phyloP scores from a whole-genome alignment of 148 eudicot species.

The Pouteria glomerata region DNA sequence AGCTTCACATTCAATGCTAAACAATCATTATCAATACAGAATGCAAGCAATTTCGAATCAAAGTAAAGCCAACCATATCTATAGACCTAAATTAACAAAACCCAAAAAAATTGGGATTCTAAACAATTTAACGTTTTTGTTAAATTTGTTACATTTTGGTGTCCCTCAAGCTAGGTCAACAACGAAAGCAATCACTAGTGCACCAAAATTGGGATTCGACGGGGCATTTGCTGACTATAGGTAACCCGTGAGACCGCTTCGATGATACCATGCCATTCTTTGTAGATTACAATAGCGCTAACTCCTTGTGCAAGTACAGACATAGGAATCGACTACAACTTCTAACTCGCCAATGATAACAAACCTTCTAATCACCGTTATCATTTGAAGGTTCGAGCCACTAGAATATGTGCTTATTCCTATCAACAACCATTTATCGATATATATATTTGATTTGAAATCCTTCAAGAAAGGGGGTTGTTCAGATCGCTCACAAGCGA shows the following conservation, averaged over 20 bases:
- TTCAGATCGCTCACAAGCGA: too few relatives aligned
- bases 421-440: slow-evolving; percentile 88
- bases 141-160: too few relatives aligned
- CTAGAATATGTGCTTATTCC: slow-evolving; percentile 60
- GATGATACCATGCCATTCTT: slow-evolving; percentile 37
- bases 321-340: slow-evolving; percentile 63
- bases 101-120: too few relatives aligned
- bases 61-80: neutral
- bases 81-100: neutral
- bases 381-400: slow-evolving; percentile 42
- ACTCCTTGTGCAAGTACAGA: slow-evolving; percentile 60
- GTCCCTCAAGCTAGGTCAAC: too few relatives aligned
- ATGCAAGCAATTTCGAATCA: neutral
- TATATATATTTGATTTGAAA: too few relatives aligned
- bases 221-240: slow-evolving; percentile 54
- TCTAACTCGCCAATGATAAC: slow-evolving; percentile 75
- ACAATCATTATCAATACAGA: slow-evolving; percentile 7
- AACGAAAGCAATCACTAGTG: too few relatives aligned
- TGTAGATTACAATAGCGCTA: slow-evolving; percentile 29
- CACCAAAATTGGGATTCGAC: slow-evolving; percentile 52
- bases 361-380: slow-evolving; percentile 49
- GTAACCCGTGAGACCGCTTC: slow-evolving; percentile 58
- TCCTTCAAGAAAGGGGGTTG: too few relatives aligned
- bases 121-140: too few relatives aligned
- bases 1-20: slow-evolving; percentile 22